These are phyloP conservation scores for Podaxis sp. DNA, from an alignment of 768 basidiomycete genomes.

Conservation along the genomic window DNA sequence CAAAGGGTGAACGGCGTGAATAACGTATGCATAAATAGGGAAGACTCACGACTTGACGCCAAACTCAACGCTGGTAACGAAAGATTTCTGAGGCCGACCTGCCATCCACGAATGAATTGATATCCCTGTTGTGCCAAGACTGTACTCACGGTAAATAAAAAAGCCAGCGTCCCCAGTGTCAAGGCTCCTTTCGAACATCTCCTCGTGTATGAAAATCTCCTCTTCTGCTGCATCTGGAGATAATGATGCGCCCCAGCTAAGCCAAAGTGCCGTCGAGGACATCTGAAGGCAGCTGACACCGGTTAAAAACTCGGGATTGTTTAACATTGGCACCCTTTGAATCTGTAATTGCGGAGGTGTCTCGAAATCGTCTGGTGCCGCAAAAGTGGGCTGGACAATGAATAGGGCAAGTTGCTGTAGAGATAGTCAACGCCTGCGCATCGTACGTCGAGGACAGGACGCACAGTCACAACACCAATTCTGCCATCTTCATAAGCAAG, in stretches of 20 bases:
- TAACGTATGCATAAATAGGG: not conserved
- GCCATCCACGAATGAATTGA: not conserved
- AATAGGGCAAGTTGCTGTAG: constrained; percentile 26
- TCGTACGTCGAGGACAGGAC: constrained; percentile 16
- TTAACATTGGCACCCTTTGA: constrained; percentile 22
- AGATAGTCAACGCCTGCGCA: constrained; percentile 8
- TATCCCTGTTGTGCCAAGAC: not conserved
- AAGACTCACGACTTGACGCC: not conserved
- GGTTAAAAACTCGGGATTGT: constrained; percentile 29
- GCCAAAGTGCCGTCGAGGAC: constrained; percentile 50
- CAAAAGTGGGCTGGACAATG: constrained; percentile 22
- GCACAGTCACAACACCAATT: constrained; percentile 49
- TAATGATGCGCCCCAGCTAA: constrained; percentile 34
- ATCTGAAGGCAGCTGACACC: constrained; percentile 54
- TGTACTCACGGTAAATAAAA: not conserved
- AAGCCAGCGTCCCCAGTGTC: not conserved
- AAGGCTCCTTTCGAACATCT: not conserved
- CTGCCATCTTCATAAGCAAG: constrained; percentile 45
- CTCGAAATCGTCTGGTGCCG: not conserved
- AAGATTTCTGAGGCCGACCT: not conserved
- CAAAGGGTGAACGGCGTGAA: not conserved
- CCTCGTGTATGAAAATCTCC: not conserved
- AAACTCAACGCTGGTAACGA: constrained; percentile 11
- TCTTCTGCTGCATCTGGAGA: not conserved
- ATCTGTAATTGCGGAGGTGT: constrained; percentile 14